phyloP scores from a whole-genome alignment of 2,329 filamentous ascomycete species.

The Aureobasidium leucospermi region DNA sequence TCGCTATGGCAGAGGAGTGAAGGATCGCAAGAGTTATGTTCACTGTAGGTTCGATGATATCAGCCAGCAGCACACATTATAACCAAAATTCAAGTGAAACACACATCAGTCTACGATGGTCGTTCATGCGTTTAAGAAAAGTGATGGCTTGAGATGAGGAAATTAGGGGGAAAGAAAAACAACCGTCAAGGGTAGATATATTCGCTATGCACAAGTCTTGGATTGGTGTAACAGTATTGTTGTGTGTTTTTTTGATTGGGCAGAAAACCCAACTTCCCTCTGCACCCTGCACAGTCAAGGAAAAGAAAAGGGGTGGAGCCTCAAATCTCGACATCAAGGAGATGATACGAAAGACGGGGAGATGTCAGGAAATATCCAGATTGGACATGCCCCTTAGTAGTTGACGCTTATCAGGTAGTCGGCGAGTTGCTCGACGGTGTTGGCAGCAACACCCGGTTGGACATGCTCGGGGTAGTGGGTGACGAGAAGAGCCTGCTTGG shows the following conservation, averaged over 20 bases:
- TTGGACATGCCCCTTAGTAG: slow-evolving; percentile 52
- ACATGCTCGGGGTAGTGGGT: slow-evolving; percentile 73
- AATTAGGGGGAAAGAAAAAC: not conserved
- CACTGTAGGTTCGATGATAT: too few relatives aligned
- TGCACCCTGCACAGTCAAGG: slow-evolving; percentile 12
- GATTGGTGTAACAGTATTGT: slow-evolving; percentile 1
- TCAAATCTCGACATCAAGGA: slow-evolving; percentile 7
- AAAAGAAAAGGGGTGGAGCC: slow-evolving; percentile 1
- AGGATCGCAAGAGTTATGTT: too few relatives aligned
- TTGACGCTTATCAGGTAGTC: slow-evolving; percentile 76
- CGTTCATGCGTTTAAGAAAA: too few relatives aligned
- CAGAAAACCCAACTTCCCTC: not conserved
- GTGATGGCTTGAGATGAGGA: too few relatives aligned
- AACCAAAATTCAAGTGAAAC: too few relatives aligned
- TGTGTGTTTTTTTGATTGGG: not conserved
- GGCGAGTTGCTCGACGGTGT: slow-evolving; percentile 73
- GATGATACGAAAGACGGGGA: not conserved
- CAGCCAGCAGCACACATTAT: too few relatives aligned
- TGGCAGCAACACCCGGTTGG: slow-evolving; percentile 67
- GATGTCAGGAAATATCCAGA: not conserved
- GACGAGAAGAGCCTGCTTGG: slow-evolving; percentile 79
- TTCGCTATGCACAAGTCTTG: slow-evolving; percentile 14
- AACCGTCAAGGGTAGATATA: not conserved
- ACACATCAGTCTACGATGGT: too few relatives aligned
- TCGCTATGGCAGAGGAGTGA: too few relatives aligned